A percentile compares a stretch with the other conserved stretches of the same genome.
Conservation (phyloP, 495 filamentous ascomycete species). For the Penicillium roqueforti region DNA sequence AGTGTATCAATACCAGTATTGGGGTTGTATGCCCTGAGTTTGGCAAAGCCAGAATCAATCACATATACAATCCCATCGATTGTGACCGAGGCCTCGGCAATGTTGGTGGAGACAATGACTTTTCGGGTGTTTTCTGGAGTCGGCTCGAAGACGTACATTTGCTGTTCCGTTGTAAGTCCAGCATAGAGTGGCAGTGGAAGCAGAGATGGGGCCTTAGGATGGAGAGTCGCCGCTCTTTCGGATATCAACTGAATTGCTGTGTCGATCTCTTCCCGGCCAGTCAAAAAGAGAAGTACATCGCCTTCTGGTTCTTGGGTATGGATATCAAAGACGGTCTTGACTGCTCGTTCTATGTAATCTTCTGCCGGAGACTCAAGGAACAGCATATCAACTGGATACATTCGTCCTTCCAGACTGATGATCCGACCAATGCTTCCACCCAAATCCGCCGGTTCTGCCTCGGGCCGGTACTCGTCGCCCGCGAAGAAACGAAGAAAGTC, state of each 20-base stretch:
- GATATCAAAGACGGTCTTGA: slow-evolving; percentile 90
- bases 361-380: slow-evolving; percentile 78
- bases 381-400: slow-evolving; percentile 86
- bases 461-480: slow-evolving; percentile 38
- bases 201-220: slow-evolving; percentile 63
- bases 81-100: slow-evolving; percentile 92
- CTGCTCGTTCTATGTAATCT: slow-evolving; percentile 82
- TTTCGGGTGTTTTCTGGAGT: slow-evolving; percentile 82
- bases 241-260: slow-evolving; percentile 69
- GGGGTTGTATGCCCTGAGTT: slow-evolving; percentile 84
- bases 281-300: slow-evolving; percentile 89
- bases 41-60: slow-evolving; percentile 88
- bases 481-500: slow-evolving; percentile 83
- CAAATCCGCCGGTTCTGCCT: slow-evolving; percentile 37
- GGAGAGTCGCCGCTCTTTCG: slow-evolving; percentile 72
- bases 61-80: slow-evolving; percentile 93
- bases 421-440: slow-evolving; percentile 59
- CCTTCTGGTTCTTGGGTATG: slow-evolving; percentile 81
- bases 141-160: slow-evolving; percentile 88
- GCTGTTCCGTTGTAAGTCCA: slow-evolving; percentile 81
- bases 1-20: slow-evolving; percentile 85
- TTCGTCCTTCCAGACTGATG: slow-evolving; percentile 84
- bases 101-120: slow-evolving; percentile 92
- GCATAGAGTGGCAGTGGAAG: slow-evolving; percentile 84
- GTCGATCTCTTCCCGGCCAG: slow-evolving; percentile 92